Percentiles rank a stretch among this genome's conserved stretches.
phyloP scores from a whole-genome alignment of 2,329 filamentous ascomycete genomes.

The Sphaerulina musiva region DNA sequence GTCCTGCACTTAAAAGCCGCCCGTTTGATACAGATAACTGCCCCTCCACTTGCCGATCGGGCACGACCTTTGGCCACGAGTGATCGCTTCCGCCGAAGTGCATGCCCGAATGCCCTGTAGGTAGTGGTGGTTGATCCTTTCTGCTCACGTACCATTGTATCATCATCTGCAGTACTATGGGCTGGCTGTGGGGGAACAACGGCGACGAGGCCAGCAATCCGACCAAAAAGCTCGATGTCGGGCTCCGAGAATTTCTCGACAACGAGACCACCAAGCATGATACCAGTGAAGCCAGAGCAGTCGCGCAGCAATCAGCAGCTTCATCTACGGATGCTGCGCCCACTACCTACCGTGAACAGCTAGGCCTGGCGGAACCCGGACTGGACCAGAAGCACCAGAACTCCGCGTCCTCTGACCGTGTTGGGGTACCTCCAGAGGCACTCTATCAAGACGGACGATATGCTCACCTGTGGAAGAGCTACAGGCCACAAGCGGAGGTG shows the following conservation, averaged over 20 bases:
- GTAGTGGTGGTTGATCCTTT: not conserved
- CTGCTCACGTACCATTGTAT: not conserved
- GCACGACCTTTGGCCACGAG: not conserved
- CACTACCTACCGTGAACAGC: constrained; percentile 28
- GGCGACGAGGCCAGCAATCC: constrained; percentile 53
- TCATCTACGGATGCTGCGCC: constrained; percentile 29
- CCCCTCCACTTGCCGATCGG: not conserved
- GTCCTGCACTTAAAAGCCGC: no score
- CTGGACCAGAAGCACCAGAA: constrained; percentile 21
- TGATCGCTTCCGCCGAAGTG: not conserved
- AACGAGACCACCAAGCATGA: constrained; percentile 69
- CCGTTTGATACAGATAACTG: no score
- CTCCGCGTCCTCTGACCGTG: constrained; percentile 26
- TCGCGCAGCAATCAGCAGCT: constrained; percentile 7
- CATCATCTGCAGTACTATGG: constrained; percentile 41
- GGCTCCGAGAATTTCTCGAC: constrained; percentile 75
- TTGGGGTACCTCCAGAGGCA: constrained; percentile 47
- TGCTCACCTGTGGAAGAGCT: constrained; percentile 88
- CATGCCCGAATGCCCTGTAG: no score
- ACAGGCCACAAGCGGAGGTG: constrained; percentile 64
- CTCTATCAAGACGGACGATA: constrained; percentile 65
- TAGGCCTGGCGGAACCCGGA: constrained; percentile 24
- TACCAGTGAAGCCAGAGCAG: constrained; percentile 14
- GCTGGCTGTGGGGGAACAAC: constrained; percentile 52
- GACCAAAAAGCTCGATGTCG: constrained; percentile 70